phyloP scores from a whole-genome alignment of 495 filamentous ascomycete genomes.

The Tuber aestivum region DNA sequence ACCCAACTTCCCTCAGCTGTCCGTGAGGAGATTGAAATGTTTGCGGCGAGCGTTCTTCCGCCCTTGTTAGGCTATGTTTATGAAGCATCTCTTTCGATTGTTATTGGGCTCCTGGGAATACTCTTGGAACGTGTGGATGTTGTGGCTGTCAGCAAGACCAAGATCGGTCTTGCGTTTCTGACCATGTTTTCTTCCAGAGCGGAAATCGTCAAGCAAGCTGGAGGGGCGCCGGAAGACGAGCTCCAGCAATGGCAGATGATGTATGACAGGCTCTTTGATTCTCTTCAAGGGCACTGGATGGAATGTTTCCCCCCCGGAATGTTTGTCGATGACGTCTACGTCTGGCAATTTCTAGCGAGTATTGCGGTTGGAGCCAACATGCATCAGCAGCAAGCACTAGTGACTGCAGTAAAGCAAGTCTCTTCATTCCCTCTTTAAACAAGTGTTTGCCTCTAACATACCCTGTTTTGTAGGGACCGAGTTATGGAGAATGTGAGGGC shows the following conservation, averaged over 20 bases:
- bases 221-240: conserved; percentile 60
- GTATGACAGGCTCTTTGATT: conserved; percentile 81
- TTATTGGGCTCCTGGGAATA: conserved; percentile 79
- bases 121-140: conserved; percentile 77
- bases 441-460: neutral
- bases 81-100: conserved; percentile 82
- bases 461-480: conserved; percentile 56
- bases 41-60: conserved; percentile 79
- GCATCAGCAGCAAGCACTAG: conserved; percentile 86
- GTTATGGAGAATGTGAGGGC: conserved; percentile 92
- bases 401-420: conserved; percentile 83
- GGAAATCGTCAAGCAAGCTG: conserved; percentile 80
- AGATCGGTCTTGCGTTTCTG: conserved; percentile 78
- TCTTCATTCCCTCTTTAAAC: neutral
- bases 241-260: conserved; percentile 76
- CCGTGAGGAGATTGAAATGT: conserved; percentile 87
- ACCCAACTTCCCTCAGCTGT: conserved; percentile 62
- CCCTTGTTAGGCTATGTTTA: conserved; percentile 80
- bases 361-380: conserved; percentile 86
- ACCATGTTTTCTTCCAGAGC: conserved; percentile 93
- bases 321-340: conserved; percentile 81
- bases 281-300: conserved; percentile 71
- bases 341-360: conserved; percentile 95
- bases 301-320: conserved; percentile 82
- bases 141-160: conserved; percentile 68